Base-by-base conservation (phyloP, 108 stramenopile species). In the Licmophora abbreviata region DNA sequence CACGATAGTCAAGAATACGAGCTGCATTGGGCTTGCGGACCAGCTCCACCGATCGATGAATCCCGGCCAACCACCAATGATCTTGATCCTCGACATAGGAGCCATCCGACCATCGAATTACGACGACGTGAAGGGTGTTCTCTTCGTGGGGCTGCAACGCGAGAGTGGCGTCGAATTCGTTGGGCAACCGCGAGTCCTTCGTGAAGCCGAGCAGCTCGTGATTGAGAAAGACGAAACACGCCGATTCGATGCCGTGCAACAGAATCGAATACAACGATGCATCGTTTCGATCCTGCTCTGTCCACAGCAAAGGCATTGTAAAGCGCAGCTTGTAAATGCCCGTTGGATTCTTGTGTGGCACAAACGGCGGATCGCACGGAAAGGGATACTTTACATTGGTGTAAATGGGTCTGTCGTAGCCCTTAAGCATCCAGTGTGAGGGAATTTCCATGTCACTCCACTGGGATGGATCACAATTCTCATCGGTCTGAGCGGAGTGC, bases 11-110 rank as follows among this genome's bases (percentile, higher is more conserved):
- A 34, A 71, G 48, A 27, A 96, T 68, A 38, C 64, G 59, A 1
- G 76, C 75, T 26, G 51, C 63, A 1, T 24, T 47, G 14, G 69
- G 74, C 14, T 64, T 69, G 35, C 79, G 73, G 38, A 81, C 68
- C 50, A 97, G 26, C 58, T 88, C 93, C 0, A 97, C 90, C 20
- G 79, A 81, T 18, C 97, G 84, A 59, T 93, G 83, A 1, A 96
- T 62, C 5, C 97, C 97, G 31, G 78, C 89, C 75, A 96, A 81
- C 72, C 94, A 93, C 42, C 56, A 42, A 58, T 96, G 95, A 72
- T 98, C 94, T 66, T 95, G 94, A 56, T 95, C 91, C 68, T 95
- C 94, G 2, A 92, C 44, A 44, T 88, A 95, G 25, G 71, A 76
- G 8, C 84, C 88, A 73, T 93, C 91, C 26, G 79, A 85, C 85